Percentiles rank a stretch among this genome's conserved stretches.
Conservation (phyloP, 306 rosid genomes). For the Mimosa bimucronata region DNA sequence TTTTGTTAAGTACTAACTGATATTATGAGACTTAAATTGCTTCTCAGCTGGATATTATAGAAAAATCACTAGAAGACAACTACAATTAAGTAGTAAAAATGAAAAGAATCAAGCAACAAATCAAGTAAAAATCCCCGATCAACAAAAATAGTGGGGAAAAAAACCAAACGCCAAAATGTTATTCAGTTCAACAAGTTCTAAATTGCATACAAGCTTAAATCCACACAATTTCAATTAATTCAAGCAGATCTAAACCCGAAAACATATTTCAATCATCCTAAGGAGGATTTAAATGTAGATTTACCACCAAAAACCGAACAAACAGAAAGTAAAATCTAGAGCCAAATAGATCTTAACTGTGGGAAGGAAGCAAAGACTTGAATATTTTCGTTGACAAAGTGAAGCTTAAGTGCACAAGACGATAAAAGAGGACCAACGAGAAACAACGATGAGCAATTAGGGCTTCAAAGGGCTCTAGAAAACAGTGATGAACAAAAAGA, state of each 20-base stretch:
- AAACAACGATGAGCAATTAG: background rate
- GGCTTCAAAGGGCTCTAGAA: background rate
- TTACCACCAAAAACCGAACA: background rate
- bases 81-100: background rate
- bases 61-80: background rate
- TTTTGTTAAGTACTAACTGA: too few relatives aligned
- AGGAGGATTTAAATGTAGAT: background rate
- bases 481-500: background rate
- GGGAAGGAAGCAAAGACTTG: conserved; percentile 34
- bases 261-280: background rate
- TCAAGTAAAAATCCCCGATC: background rate
- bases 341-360: conserved; percentile 35
- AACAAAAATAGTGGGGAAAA: background rate
- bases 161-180: too few relatives aligned
- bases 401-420: too few relatives aligned
- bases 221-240: background rate
- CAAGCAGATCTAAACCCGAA: conserved; percentile 13
- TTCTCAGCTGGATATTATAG: background rate
- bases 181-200: too few relatives aligned
- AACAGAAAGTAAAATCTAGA: background rate
- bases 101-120: background rate
- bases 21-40: background rate
- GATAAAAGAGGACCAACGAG: too few relatives aligned
- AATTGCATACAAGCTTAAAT: background rate
- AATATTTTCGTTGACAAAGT: background rate